These are phyloP conservation scores for Microcyclospora tardicrescens DNA, from an alignment of 2,329 filamentous ascomycete genomes.

Conservation along the genomic window DNA sequence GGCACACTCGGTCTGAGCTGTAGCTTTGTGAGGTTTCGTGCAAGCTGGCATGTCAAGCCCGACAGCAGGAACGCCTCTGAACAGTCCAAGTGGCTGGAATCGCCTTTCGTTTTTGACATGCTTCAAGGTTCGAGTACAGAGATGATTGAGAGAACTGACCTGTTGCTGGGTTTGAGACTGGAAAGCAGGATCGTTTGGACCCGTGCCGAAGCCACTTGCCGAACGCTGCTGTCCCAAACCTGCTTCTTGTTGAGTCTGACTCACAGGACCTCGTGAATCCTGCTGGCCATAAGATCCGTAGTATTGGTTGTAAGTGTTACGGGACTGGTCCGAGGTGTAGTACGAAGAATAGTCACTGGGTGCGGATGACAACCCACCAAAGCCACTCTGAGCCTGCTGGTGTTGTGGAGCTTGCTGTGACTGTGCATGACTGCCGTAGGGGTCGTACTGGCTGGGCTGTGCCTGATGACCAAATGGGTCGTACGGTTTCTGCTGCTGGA, in stretches of 20 bases:
- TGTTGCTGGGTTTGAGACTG: slow-evolving; percentile 47
- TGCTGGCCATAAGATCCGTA: slow-evolving; percentile 40
- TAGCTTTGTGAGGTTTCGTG: no score
- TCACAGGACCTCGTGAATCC: slow-evolving; percentile 12
- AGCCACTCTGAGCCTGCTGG: slow-evolving; percentile 45
- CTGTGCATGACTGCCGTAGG: slow-evolving; percentile 36
- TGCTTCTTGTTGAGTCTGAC: slow-evolving; percentile 57
- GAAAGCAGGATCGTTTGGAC: slow-evolving; percentile 46
- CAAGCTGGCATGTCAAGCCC: no score
- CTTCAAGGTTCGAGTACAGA: neutral
- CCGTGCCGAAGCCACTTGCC: slow-evolving; percentile 59
- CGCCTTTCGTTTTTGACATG: no score
- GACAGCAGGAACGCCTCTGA: no score
- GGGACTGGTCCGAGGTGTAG: slow-evolving; percentile 62
- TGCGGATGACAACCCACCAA: slow-evolving; percentile 58
- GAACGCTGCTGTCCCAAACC: slow-evolving; percentile 60
- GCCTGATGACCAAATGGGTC: slow-evolving; percentile 75
- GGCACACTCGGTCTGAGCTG: no score
- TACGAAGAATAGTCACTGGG: slow-evolving; percentile 73
- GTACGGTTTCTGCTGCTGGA: slow-evolving; percentile 69
- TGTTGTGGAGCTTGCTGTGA: slow-evolving; percentile 44
- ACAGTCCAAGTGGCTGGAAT: no score
- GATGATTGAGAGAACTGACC: slow-evolving; percentile 23
- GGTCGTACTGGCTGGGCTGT: slow-evolving; percentile 35
- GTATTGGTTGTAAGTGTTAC: slow-evolving; percentile 61